Evolutionary conservation across 2,329 filamentous ascomycete genomes (phyloP).

Genomic region (Alternaria sp.): DNA sequence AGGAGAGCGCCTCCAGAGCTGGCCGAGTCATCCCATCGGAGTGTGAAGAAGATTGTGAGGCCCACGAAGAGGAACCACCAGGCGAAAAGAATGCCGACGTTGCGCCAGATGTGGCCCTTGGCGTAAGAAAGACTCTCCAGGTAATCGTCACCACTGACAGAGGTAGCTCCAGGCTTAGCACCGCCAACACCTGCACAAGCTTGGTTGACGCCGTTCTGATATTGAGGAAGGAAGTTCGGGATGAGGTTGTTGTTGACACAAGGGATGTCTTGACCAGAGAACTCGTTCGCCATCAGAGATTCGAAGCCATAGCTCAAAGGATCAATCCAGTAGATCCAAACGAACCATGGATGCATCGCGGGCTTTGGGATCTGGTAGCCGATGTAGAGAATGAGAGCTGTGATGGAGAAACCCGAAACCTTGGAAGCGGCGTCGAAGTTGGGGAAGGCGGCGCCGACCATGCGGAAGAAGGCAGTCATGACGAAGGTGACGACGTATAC

Average conservation of each 20-base stretch:
- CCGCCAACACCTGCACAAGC: slow-evolving; percentile 66
- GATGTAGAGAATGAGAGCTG: slow-evolving; percentile 67
- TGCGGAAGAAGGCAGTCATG: slow-evolving; percentile 84
- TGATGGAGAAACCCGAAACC: slow-evolving; percentile 59
- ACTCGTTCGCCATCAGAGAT: slow-evolving; percentile 74
- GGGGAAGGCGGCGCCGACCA: slow-evolving; percentile 72
- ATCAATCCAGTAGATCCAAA: slow-evolving; percentile 70
- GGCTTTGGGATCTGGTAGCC: slow-evolving; percentile 63
- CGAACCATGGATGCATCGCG: slow-evolving; percentile 61
- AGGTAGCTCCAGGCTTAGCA: slow-evolving; percentile 56
- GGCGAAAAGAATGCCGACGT: slow-evolving; percentile 54
- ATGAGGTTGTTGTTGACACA: slow-evolving; percentile 60
- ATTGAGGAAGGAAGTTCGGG: slow-evolving; percentile 57
- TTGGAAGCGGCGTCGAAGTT: slow-evolving; percentile 64
- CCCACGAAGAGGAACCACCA: slow-evolving; percentile 54
- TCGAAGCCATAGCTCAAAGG: slow-evolving; percentile 82
- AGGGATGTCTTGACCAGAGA: slow-evolving; percentile 50
- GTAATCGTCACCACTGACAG: slow-evolving; percentile 65
- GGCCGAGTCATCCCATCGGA: slow-evolving; percentile 61
- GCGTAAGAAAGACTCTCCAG: slow-evolving; percentile 57
- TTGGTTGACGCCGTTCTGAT: slow-evolving; percentile 50
- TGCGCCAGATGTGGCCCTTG: slow-evolving; percentile 39
- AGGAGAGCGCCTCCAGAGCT: slow-evolving; percentile 62
- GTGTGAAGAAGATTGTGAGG: slow-evolving; percentile 65
- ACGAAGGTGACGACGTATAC: slow-evolving; percentile 52